phyloP scores from a whole-genome alignment of 768 basidiomycete genomes.

The Naganishia onofrii region DNA sequence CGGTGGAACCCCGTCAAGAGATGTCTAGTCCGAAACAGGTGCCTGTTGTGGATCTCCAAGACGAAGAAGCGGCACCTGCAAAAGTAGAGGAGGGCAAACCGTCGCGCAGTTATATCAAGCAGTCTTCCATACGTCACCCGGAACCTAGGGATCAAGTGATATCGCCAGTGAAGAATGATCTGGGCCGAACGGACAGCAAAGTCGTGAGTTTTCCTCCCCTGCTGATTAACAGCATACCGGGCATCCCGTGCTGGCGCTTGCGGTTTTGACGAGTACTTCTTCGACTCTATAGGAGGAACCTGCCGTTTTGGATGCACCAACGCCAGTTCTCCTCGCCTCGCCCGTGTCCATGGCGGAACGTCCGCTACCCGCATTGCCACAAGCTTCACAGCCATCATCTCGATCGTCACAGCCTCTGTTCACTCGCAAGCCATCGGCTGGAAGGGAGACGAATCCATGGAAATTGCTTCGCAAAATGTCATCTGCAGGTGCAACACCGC shows the following conservation, averaged over 20 bases:
- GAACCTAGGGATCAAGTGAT: not conserved
- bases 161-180: not conserved
- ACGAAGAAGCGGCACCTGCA: not conserved
- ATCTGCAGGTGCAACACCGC: not conserved
- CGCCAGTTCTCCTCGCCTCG: not conserved
- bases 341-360: conserved; percentile 22
- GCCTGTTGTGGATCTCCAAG: not conserved
- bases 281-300: not conserved
- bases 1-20: not conserved
- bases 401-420: conserved; percentile 24
- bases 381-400: not conserved
- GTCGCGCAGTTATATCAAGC: conserved; percentile 2
- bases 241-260: too few species aligned
- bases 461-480: conserved; percentile 24
- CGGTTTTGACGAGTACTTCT: too few species aligned
- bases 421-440: not conserved
- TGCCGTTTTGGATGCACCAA: not conserved
- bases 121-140: not conserved
- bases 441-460: conserved; percentile 30
- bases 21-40: not conserved
- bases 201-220: too few species aligned
- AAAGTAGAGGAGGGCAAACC: not conserved
- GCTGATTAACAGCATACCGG: too few species aligned
- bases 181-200: not conserved
- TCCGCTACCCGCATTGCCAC: not conserved